phyloP scores from a whole-genome alignment of 305 asterid species.

The Fraxinus latifolia region DNA sequence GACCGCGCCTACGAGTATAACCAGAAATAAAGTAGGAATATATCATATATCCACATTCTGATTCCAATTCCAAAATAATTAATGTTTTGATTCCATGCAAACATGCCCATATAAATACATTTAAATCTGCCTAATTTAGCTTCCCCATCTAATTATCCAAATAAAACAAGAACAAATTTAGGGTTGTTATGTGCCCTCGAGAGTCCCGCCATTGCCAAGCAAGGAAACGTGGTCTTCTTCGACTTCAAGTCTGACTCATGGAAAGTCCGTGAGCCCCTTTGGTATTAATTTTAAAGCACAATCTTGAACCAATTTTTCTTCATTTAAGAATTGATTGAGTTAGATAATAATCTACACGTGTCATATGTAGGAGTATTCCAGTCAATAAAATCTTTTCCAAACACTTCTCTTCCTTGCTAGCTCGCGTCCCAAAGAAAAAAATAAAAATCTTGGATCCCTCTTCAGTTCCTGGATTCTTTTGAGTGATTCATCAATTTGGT shows the following conservation, averaged over 20 bases:
- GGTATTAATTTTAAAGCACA: conserved; percentile 22
- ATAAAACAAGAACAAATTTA: not conserved
- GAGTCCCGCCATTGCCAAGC: conserved; percentile 21
- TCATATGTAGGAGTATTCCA: conserved; percentile 37
- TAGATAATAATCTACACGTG: conserved; percentile 81
- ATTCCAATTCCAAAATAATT: not conserved
- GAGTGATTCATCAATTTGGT: conserved; percentile 39
- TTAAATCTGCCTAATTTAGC: not conserved
- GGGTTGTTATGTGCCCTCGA: not conserved
- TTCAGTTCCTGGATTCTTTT: conserved; percentile 28
- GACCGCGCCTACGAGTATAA: not conserved
- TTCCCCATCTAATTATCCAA: not conserved
- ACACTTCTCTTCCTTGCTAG: conserved; percentile 18
- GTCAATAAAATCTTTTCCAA: conserved; percentile 35
- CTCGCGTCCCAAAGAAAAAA: conserved; percentile 23
- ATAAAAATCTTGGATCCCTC: conserved; percentile 21
- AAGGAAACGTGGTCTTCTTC: conserved; percentile 57
- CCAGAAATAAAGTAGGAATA: not conserved
- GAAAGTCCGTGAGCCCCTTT: conserved; percentile 29
- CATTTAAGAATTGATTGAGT: conserved; percentile 48
- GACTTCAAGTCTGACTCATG: conserved; percentile 27
- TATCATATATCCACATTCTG: not conserved
- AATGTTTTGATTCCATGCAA: not conserved
- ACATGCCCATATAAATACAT: not conserved
- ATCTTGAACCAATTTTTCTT: not conserved